Evolutionary conservation across 2,329 filamentous ascomycete species (phyloP).

Genomic region (Nemania sp.): DNA sequence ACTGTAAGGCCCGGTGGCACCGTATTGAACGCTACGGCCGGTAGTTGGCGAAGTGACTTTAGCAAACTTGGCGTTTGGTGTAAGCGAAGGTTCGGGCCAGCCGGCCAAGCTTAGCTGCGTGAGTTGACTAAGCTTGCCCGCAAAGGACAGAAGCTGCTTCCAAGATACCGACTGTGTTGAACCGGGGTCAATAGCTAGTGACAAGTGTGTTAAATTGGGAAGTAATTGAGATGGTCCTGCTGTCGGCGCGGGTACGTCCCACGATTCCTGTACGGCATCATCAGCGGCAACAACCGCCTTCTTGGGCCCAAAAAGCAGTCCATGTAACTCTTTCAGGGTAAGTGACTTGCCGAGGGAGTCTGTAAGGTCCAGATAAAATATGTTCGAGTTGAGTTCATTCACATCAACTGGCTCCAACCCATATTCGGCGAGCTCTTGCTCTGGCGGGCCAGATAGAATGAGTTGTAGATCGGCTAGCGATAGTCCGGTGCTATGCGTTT

Average conservation of each 20-base stretch:
- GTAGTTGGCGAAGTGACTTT: slow-evolving; percentile 49
- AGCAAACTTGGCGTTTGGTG: slow-evolving; percentile 55
- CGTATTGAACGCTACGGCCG: slow-evolving; percentile 52
- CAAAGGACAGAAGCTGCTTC: slow-evolving; percentile 60
- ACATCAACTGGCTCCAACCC: slow-evolving; percentile 35
- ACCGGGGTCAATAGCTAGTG: slow-evolving; percentile 54
- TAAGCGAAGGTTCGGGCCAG: slow-evolving; percentile 64
- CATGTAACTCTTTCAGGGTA: slow-evolving; percentile 54
- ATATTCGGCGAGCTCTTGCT: slow-evolving; percentile 36
- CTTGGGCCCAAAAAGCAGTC: slow-evolving; percentile 53
- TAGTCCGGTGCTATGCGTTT: slow-evolving; percentile 50
- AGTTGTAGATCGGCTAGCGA: slow-evolving; percentile 54
- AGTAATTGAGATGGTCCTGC: slow-evolving; percentile 44
- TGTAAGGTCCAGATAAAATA: slow-evolving; percentile 58
- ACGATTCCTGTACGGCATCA: slow-evolving; percentile 52
- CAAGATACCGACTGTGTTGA: slow-evolving; percentile 51
- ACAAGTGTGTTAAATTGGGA: slow-evolving; percentile 63
- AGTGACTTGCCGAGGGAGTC: slow-evolving; percentile 55
- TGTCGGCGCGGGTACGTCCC: slow-evolving; percentile 49
- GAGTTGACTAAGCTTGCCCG: slow-evolving; percentile 54
- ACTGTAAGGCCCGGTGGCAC: slow-evolving; percentile 60
- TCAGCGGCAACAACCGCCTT: slow-evolving; percentile 10
- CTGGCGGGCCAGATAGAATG: slow-evolving; percentile 38
- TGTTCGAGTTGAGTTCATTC: slow-evolving; percentile 46
- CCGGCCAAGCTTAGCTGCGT: slow-evolving; percentile 65